These are phyloP conservation scores for Exophiala xenobiotica DNA, from an alignment of 2,329 filamentous ascomycete genomes.

Conservation along the genomic window DNA sequence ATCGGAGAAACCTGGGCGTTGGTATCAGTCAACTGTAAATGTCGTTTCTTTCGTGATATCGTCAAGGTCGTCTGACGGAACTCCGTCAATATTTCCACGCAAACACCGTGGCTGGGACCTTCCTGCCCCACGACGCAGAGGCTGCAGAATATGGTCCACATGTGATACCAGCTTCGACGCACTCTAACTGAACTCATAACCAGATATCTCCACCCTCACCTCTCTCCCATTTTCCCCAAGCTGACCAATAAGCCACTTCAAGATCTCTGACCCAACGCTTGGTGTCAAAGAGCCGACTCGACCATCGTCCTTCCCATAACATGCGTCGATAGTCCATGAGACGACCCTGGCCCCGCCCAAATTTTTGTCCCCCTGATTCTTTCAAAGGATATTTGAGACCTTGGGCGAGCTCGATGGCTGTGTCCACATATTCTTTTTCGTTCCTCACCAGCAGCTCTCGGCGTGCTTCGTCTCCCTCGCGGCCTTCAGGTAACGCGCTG, in stretches of 20 bases:
- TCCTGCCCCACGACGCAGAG: no score
- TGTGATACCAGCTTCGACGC: no score
- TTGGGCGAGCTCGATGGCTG: conserved; percentile 66
- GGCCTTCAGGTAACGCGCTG: conserved; percentile 75
- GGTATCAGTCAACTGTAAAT: background rate
- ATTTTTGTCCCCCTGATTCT: conserved; percentile 35
- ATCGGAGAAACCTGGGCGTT: background rate
- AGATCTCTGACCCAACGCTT: conserved; percentile 85
- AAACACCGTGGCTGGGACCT: no score
- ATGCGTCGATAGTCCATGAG: conserved; percentile 76
- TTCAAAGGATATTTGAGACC: conserved; percentile 58
- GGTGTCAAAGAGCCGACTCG: conserved; percentile 86
- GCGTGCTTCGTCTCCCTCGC: conserved; percentile 66
- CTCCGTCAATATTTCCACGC: background rate
- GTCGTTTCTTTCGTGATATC: conserved; percentile 1
- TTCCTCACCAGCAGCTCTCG: conserved; percentile 72
- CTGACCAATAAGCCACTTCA: conserved; percentile 82
- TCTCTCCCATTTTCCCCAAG: conserved; percentile 83
- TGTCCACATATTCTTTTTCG: conserved; percentile 81
- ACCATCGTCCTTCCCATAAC: conserved; percentile 81
- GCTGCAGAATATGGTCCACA: no score
- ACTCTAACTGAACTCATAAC: conserved; percentile 48
- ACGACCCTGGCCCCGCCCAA: conserved; percentile 54
- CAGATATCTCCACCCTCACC: conserved; percentile 93
- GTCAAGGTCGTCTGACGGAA: conserved; percentile 1